Conservation (phyloP, 192 early-diverging fungal genomes). For the Coemansia sp. region DNA sequence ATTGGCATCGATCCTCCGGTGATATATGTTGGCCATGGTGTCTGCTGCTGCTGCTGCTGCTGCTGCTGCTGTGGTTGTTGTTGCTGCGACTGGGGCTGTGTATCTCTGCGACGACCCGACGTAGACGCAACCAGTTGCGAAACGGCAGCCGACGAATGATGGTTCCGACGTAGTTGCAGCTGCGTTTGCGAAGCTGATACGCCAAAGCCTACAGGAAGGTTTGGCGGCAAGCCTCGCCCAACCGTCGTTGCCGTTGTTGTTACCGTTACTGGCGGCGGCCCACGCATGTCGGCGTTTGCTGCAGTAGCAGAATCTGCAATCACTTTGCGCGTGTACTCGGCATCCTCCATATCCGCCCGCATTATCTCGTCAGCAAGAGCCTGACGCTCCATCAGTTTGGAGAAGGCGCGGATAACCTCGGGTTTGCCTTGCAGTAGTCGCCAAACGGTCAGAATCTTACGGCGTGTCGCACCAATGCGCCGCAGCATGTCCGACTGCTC, state of each 20-base stretch:
- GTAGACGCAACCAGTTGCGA: constrained; percentile 9
- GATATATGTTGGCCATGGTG: constrained; percentile 15
- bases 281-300: background rate
- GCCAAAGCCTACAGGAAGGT: background rate
- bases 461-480: constrained; percentile 70
- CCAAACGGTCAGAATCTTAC: constrained; percentile 70
- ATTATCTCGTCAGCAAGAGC: constrained; percentile 18
- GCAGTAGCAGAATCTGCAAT: constrained; percentile 1
- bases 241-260: too few relatives aligned
- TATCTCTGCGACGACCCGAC: constrained; percentile 6
- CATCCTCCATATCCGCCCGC: constrained; percentile 3
- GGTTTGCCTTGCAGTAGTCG: constrained; percentile 69
- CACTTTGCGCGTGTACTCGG: constrained; percentile 7
- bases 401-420: constrained; percentile 71
- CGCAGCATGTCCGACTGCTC: constrained; percentile 81
- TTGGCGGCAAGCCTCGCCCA: background rate
- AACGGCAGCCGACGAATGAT: constrained; percentile 9
- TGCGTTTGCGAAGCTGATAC: constrained; percentile 4
- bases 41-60: background rate
- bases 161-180: constrained; percentile 7
- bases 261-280: background rate
- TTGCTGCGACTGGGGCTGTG: background rate
- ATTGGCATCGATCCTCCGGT: constrained; percentile 4
- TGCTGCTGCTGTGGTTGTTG: constrained; percentile 1
- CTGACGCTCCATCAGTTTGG: constrained; percentile 62